Conservation (phyloP, 1,284 basidiomycete genomes). For the Taiwanofungus camphoratus region DNA sequence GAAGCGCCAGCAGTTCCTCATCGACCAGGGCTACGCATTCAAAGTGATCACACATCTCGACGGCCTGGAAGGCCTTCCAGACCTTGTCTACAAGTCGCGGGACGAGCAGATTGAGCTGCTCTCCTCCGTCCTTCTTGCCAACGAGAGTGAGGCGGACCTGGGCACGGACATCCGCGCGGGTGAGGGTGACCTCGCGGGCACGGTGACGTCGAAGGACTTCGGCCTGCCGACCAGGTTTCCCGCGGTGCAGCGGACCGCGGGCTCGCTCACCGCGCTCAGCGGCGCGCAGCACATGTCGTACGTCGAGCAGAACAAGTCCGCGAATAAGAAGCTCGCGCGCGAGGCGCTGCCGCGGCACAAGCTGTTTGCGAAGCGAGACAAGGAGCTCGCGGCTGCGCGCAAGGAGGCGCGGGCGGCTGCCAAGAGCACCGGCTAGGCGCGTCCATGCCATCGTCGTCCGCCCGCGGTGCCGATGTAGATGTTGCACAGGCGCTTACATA, state of each 20-base stretch:
- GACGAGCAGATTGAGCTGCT: constrained; percentile 95
- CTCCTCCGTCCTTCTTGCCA: constrained; percentile 86
- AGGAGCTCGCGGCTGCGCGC: constrained; percentile 52
- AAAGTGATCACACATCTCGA: constrained; percentile 98
- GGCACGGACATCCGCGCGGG: constrained; percentile 76
- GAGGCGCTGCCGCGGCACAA: constrained; percentile 66
- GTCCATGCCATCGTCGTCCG: too few relatives aligned
- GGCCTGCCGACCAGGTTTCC: constrained; percentile 55
- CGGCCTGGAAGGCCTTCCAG: constrained; percentile 81
- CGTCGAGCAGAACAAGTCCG: constrained; percentile 86
- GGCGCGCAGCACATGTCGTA: constrained; percentile 90
- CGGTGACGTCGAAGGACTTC: constrained; percentile 74
- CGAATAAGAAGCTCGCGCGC: constrained; percentile 79
- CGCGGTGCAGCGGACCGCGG: constrained; percentile 77
- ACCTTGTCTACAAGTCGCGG: constrained; percentile 87
- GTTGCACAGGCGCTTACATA: too few relatives aligned
- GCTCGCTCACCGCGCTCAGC: constrained; percentile 79
- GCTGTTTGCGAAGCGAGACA: constrained; percentile 78
- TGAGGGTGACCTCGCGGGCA: constrained; percentile 77
- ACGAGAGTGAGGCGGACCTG: constrained; percentile 87
- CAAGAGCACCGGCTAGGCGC: constrained; percentile 1
- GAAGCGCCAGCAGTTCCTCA: constrained; percentile 97
- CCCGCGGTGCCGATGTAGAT: too few relatives aligned
- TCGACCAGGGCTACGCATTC: constrained; percentile 98
- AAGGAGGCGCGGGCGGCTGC: constrained; percentile 40